Conservation (phyloP, 1,139 yeast species). For the Ashbya aceris region DNA sequence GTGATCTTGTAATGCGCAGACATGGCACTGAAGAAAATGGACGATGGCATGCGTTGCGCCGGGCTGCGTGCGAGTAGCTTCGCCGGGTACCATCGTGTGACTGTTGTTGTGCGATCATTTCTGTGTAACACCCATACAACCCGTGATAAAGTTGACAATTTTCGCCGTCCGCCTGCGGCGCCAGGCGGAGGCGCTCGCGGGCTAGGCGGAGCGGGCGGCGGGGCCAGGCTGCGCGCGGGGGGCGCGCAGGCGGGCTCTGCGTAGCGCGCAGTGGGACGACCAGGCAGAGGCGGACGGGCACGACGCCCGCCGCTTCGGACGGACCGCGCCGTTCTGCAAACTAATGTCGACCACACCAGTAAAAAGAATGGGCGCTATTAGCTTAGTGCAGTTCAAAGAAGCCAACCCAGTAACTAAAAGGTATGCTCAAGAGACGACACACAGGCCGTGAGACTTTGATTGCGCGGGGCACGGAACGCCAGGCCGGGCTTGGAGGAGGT, state of each 20-base stretch:
- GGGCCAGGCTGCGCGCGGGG: background rate
- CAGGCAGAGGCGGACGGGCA: too few species aligned
- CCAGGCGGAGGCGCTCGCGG: background rate
- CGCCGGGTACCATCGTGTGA: background rate
- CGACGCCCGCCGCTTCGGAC: background rate
- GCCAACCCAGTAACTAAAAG: conserved; percentile 1
- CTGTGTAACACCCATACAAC: conserved; percentile 4
- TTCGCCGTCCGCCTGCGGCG: background rate
- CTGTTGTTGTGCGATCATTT: conserved; percentile 1
- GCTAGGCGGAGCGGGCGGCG: background rate
- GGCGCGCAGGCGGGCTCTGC: background rate
- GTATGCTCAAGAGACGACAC: background rate
- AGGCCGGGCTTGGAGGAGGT: too few species aligned
- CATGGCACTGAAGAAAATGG: too few species aligned
- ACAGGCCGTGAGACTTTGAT: background rate
- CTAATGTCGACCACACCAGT: background rate
- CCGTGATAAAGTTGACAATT: background rate
- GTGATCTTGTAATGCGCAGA: too few species aligned
- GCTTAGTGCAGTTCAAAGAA: background rate
- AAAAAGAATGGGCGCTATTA: background rate
- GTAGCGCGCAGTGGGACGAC: too few species aligned
- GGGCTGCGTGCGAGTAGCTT: too few species aligned
- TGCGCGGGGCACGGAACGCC: too few species aligned
- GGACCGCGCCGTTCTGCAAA: background rate
- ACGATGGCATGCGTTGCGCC: too few species aligned